Percentiles rank a stretch among this genome's conserved stretches.
phyloP scores from a whole-genome alignment of 2,329 filamentous ascomycete genomes.

The Tolypocladium sp. region DNA sequence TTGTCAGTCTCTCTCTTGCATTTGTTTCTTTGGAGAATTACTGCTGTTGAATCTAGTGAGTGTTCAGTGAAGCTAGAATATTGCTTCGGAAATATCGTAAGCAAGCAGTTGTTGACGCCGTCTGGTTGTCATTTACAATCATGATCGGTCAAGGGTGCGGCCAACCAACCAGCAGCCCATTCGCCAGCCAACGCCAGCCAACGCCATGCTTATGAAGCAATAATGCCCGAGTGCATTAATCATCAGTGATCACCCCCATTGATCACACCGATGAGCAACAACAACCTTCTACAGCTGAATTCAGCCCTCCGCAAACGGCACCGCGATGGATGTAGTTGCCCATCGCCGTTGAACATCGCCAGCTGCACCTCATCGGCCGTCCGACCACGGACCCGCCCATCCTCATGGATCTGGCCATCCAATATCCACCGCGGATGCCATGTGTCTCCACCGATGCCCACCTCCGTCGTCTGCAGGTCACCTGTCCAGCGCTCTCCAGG shows the following conservation, averaged over 20 bases:
- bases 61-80: neutral
- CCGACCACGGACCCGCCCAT: neutral
- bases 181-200: neutral
- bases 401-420: neutral
- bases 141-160: too few species aligned
- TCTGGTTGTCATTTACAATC: too few species aligned
- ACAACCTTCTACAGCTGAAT: too few species aligned
- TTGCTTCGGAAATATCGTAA: neutral
- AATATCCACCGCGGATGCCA: neutral
- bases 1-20: neutral
- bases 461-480: neutral
- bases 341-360: neutral
- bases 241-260: too few species aligned
- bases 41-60: neutral
- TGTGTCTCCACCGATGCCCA: neutral
- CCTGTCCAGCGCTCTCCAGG: too few species aligned
- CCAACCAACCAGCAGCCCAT: too few species aligned
- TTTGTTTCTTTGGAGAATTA: neutral
- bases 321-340: neutral
- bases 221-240: neutral
- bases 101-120: neutral
- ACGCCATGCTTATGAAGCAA: neutral
- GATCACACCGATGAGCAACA: neutral
- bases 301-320: neutral
- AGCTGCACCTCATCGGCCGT: neutral